Base-by-base conservation (phyloP, 2,329 filamentous ascomycete species). In the Aspergillus sojae region DNA sequence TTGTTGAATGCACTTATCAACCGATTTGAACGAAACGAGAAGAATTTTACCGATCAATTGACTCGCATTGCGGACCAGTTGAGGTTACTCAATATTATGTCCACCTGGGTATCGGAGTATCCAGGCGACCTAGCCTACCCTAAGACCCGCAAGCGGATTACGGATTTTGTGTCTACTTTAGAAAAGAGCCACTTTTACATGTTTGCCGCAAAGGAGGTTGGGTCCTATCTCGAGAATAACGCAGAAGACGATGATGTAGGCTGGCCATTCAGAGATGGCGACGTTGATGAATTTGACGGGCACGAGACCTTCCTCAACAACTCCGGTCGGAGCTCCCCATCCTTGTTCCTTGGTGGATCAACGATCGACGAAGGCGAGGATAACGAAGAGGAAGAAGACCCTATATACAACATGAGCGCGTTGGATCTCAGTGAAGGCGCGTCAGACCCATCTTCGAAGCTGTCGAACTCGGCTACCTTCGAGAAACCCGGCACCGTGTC, bases 41-140 rank as follows among this genome's bases (percentile, higher is more conserved):
- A 91, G 28, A 88, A 88, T 71, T 86, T 88, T 50, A 89, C 91
- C 64, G 84, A 88, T 67, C 89, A 91, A 66, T 85, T 97, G 50
- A 89, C 89, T 60, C 92, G 90, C 70, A 94, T 91, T 46, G 89
- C 91, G 9, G 88, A 89, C 5, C 94, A 97, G 75, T 84, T 97
- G 60, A 88, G 94, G 58, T 91, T 94, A 65, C 89, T 97, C 45
- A 89, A 91, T 68, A 88, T 95, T 7, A 82, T 98, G 63, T 92
- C 93, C 5, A 91, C 92, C 75, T 99, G 95, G 95, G 90, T 96
- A 1, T 89, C 90, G 19, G 83, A 89, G 50, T 98, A 98, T 77
- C 94, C 95, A 0, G 94, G 93, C 19, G 95, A 99, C 77, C 97
- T 98, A 82, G 93, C 93, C 1, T 89, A 91, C 65, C 86, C 90